phyloP scores from a whole-genome alignment of 2,329 filamentous ascomycete genomes.

The Fusarium sp. region DNA sequence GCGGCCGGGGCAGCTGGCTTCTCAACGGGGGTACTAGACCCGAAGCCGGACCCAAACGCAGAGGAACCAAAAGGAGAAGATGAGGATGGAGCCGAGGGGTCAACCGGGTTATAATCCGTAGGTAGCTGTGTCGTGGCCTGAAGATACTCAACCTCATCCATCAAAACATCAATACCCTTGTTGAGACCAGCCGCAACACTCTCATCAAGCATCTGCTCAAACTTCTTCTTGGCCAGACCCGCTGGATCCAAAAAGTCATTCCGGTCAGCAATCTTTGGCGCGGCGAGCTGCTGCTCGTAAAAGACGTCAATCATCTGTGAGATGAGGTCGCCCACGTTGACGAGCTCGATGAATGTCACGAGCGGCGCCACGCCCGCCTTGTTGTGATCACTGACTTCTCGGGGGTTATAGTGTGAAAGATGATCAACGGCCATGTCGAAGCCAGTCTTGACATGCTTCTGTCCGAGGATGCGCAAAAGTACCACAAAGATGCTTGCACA shows the following conservation, averaged over 20 bases:
- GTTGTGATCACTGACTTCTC: slow-evolving; percentile 79
- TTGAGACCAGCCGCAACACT: slow-evolving; percentile 95
- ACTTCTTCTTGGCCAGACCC: slow-evolving; percentile 95
- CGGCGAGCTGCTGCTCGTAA: slow-evolving; percentile 93
- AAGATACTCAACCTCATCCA: slow-evolving; percentile 97
- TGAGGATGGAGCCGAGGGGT: slow-evolving; percentile 25
- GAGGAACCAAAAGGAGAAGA: slow-evolving; percentile 29
- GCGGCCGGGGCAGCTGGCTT: slow-evolving; percentile 48
- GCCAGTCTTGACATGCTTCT: slow-evolving; percentile 88
- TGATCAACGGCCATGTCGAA: slow-evolving; percentile 95
- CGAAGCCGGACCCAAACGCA: slow-evolving; percentile 21
- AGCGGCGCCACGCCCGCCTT: slow-evolving; percentile 85
- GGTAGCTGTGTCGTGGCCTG: slow-evolving; percentile 88
- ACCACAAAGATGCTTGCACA: slow-evolving; percentile 90
- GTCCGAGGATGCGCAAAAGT: slow-evolving; percentile 85
- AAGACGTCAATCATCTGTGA: slow-evolving; percentile 99
- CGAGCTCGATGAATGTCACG: slow-evolving; percentile 95
- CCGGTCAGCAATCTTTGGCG: slow-evolving; percentile 84
- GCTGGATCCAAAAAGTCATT: slow-evolving; percentile 96
- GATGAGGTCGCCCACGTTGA: slow-evolving; percentile 97
- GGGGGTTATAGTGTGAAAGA: slow-evolving; percentile 89
- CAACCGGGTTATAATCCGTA: slow-evolving; percentile 87
- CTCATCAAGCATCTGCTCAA: slow-evolving; percentile 98
- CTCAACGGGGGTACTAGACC: slow-evolving; percentile 34
- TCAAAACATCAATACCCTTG: slow-evolving; percentile 97